Base-by-base conservation (phyloP, 2,329 filamentous ascomycete species). In the Aspergillus pseudoviridinutans region DNA sequence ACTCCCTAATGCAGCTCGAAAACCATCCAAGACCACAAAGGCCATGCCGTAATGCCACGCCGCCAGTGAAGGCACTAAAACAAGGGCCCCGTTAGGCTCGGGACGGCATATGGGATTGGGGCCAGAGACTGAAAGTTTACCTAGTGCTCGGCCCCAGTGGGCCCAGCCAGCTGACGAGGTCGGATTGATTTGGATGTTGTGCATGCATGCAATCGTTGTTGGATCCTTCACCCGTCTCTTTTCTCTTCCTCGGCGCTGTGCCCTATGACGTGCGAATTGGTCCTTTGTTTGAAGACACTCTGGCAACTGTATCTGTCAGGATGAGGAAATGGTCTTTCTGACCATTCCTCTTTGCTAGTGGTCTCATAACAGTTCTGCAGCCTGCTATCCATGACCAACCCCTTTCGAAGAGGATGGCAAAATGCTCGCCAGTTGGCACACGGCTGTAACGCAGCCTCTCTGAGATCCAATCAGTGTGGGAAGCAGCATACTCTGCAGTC, bases 161-260 rank as follows among this genome's bases (percentile, higher is more conserved):
- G 28, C 46, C 49, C 38, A 49, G 41, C 50, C 52, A 49, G 59
- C 60, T 53, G 54, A 54, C 51, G 24, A 27, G 44, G 3, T 47
- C 22, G 44, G 44, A 24, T 44, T 25, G 44, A 24, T 47, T 12
- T 17, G 24, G 4, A 64, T 64, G 59, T 63, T 50, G 54, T 63
- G 59, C 58, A 63, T 62, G 54, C 58, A 56, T 60, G 53, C 53
- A 54, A 14, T 35, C 14, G 14, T 17, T 52, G 50, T 51, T 54
- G 49, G 27, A 55, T 57, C 51, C 56, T 58, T 61, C 51, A 49
- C 52, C 49, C 20, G 12, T 27, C 12, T 47, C 44, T 12, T 24
- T 5, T 17, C 22, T n/a, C 5, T 27, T 27, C 5, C 3, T 47
- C 12, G 12, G 27, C 10, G 5, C 22, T 14, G 44, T 17, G 22